A percentile compares a stretch with the other conserved stretches of the same genome.
phyloP scores from a whole-genome alignment of 2,329 filamentous ascomycete genomes.

The Venturia oleaginea region DNA sequence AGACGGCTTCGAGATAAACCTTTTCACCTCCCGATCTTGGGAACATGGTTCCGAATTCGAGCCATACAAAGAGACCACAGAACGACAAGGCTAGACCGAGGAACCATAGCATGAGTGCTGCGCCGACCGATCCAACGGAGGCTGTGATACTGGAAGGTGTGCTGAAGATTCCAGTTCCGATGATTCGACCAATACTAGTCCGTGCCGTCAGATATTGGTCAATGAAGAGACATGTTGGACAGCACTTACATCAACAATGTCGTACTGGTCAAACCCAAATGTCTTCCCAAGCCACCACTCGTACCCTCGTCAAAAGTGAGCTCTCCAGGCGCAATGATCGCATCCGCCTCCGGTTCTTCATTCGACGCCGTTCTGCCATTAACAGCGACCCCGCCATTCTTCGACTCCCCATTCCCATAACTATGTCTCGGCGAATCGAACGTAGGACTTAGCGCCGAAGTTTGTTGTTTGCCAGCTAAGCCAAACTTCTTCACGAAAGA shows the following conservation, averaged over 20 bases:
- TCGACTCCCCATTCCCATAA: background rate
- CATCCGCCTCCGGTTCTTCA: background rate
- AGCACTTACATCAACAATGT: background rate
- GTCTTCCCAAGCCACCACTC: background rate
- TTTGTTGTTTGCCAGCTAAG: background rate
- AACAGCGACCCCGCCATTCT: background rate
- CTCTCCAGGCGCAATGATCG: conserved; percentile 1
- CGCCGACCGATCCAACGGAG: conserved; percentile 10
- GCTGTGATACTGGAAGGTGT: conserved; percentile 10
- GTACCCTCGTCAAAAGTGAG: conserved; percentile 8
- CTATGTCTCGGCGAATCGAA: background rate
- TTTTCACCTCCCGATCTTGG: conserved; percentile 8
- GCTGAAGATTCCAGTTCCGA: conserved; percentile 13
- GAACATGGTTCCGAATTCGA: conserved; percentile 13
- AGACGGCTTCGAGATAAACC: conserved; percentile 11
- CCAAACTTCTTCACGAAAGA: background rate
- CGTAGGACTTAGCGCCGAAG: background rate
- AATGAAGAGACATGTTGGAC: background rate
- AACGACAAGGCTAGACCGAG: conserved; percentile 10
- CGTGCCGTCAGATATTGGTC: background rate
- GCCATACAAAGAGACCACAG: conserved; percentile 1
- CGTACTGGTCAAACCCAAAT: background rate
- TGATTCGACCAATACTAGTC: background rate
- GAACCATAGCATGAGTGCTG: conserved; percentile 12
- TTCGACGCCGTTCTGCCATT: background rate